These are phyloP conservation scores for Termitomyces sp. DNA, from an alignment of 768 basidiomycete genomes.

Conservation along the genomic window DNA sequence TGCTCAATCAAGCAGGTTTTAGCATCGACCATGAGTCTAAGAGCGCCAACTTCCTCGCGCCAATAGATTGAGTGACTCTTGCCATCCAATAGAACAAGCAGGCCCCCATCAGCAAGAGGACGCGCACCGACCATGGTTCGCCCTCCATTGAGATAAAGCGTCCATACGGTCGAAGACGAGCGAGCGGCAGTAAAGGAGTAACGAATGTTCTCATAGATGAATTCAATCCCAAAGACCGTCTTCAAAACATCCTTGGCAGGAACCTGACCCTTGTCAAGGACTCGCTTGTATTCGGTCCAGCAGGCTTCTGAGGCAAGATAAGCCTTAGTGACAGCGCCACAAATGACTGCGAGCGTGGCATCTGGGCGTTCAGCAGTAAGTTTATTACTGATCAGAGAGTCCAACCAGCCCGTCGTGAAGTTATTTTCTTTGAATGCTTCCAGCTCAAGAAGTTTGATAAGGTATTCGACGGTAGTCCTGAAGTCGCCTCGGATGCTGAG, in stretches of 20 bases:
- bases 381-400: slow-evolving; percentile 93
- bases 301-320: slow-evolving; percentile 87
- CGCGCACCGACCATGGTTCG: slow-evolving; percentile 89
- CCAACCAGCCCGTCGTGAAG: slow-evolving; percentile 98
- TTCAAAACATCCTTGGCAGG: slow-evolving; percentile 92
- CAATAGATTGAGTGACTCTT: slow-evolving; percentile 97
- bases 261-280: slow-evolving; percentile 97
- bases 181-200: slow-evolving; percentile 96
- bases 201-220: slow-evolving; percentile 93
- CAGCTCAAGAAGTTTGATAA: slow-evolving; percentile 95
- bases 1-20: slow-evolving; percentile 99
- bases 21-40: slow-evolving; percentile 89
- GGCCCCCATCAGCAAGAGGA: slow-evolving; percentile 90
- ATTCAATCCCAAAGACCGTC: slow-evolving; percentile 95
- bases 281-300: slow-evolving; percentile 88
- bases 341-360: slow-evolving; percentile 86
- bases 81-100: slow-evolving; percentile 87
- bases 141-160: slow-evolving; percentile 94
- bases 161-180: slow-evolving; percentile 85
- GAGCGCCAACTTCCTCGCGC: slow-evolving; percentile 95
- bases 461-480: slow-evolving; percentile 96
- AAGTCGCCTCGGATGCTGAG: slow-evolving; percentile 98
- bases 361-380: slow-evolving; percentile 98
- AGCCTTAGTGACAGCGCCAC: slow-evolving; percentile 94
- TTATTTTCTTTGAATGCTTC: slow-evolving; percentile 97